Base-by-base conservation (phyloP, 495 filamentous ascomycete species). In the Geoglossum glabrum region DNA sequence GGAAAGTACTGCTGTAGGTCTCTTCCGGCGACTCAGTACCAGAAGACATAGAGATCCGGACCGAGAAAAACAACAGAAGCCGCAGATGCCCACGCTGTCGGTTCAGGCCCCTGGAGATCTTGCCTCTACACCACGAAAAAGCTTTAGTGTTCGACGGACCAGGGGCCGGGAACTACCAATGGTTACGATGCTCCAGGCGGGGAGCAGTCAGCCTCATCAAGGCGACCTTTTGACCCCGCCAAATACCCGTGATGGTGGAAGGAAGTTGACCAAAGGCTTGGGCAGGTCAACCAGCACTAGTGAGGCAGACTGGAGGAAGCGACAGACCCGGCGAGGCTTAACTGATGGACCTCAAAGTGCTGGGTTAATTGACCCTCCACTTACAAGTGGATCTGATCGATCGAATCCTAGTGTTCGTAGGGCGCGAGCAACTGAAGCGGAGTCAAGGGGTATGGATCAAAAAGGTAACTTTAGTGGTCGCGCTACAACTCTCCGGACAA, bases 1-100 rank as follows among this genome's bases (percentile, higher is more conserved):
- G 67, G 89, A 94, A 67, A 88, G 87, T 62, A 79, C 87, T 30
- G 87, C 87, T 56, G 85, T 79, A 7, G 86, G 90, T n/a, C 74
- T 99, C 50, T 70, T 99, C 61, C 77, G 92, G 56, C 76, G 92
- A 30, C 87, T 99, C 63, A 96, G 90, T 70, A 99, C 92, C 9
- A 77, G 93, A 59, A 79, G 80, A 63, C 76, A 81, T 40, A 62
- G 67, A 60, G 79, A 85, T 47, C 74, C 76, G 13, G 76, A 77
- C 47, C 73, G 79, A 40, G 71, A 79, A 55, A 76, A 77, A 58
- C 68, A 75, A 54, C 74, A 77, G 27, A 76, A 74, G 34, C 77
- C 76, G n/a, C 79, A 84, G 57, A 76, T 82, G 9, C 86, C 85
- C 13, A 73, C 79, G 2, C 73, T 90, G 25, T 82, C 79, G 47